Base-by-base conservation (phyloP, 2,329 filamentous ascomycete genomes). In the Aspergillus puulaauensis region DNA sequence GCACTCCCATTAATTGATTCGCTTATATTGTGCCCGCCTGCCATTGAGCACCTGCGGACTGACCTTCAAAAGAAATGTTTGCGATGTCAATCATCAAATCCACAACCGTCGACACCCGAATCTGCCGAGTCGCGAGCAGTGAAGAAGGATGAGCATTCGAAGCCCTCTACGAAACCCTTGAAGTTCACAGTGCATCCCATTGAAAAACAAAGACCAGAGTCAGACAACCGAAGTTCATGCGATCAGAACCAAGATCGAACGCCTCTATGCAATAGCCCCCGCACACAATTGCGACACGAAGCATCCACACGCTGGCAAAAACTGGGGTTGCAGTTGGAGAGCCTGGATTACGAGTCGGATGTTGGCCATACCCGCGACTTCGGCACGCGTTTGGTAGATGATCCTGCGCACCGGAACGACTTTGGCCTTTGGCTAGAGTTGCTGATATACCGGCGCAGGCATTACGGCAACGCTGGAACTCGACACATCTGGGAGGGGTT, bases 381-480 rank as follows among this genome's bases (percentile, higher is more conserved):
- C 51, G 73, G 75, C 37, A 67, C 64, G 21, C 74, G 75, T 43
- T 61, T 80, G 31, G 66, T 79, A 31, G 76, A 80, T 52, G 57
- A 66, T 37, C 64, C 70, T 4, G 59, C 52, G 5, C 59, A 67
- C 58, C 64, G 64, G 23, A 59, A 70, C 43, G 70, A 80, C 61
- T 72, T 78, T 53, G 64, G 69, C n/a, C 67, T 80, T 14, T 80
- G 78, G 78, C 72, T 73, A 41, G 72, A 79, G 44, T 62, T 80
- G 24, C 67, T 80, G n/a, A 66, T 70, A 11, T 77, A 76, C 59
- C 73, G 75, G 24, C 75, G 76, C 59, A 75, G 77, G 3, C 72
- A 73, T 54, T 73, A 79, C 62, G 78, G 77, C 11, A 69, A 75
- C 24, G 61, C 72, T 47, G 78, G 78, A 5, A 75, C 74, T 15